Conservation (phyloP, 2,329 filamentous ascomycete species). For the Trichoderma endophyticum region DNA sequence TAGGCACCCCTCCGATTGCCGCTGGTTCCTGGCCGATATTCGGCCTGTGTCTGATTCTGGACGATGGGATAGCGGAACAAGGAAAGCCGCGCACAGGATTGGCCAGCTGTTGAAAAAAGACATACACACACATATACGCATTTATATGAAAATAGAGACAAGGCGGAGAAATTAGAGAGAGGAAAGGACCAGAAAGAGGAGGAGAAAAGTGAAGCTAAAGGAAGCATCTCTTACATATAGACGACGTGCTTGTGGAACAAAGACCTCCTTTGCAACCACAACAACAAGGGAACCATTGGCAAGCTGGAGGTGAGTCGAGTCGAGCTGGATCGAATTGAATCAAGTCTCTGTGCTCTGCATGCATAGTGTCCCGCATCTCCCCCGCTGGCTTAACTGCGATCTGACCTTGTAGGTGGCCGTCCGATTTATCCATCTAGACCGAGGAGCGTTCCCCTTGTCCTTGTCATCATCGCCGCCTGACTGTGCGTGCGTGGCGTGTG, state of each 20-base stretch:
- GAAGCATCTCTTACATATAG: neutral
- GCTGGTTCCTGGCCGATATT: constrained; percentile 5
- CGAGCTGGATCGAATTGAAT: neutral
- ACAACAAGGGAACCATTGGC: neutral
- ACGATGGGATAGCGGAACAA: constrained; percentile 16
- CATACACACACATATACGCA: neutral
- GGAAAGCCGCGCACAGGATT: constrained; percentile 4
- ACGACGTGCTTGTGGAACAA: neutral
- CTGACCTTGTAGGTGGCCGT: constrained; percentile 9
- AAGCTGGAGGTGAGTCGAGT: neutral
- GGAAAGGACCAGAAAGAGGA: neutral
- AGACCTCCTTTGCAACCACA: neutral
- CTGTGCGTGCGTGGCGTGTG: neutral
- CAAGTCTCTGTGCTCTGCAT: constrained; percentile 10
- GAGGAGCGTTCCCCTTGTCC: constrained; percentile 8
- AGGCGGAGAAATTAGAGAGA: neutral
- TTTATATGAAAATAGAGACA: neutral
- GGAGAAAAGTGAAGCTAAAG: neutral
- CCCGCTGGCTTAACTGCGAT: constrained; percentile 11
- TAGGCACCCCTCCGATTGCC: neutral
- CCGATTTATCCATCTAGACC: constrained; percentile 8
- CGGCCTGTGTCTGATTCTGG: constrained; percentile 3
- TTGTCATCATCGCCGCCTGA: constrained; percentile 8
- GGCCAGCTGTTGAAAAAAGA: neutral
- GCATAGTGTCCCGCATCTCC: constrained; percentile 7